These are phyloP conservation scores for Neofusicoccum kwambonambiense DNA, from an alignment of 2,329 filamentous ascomycete genomes.

Conservation along the genomic window DNA sequence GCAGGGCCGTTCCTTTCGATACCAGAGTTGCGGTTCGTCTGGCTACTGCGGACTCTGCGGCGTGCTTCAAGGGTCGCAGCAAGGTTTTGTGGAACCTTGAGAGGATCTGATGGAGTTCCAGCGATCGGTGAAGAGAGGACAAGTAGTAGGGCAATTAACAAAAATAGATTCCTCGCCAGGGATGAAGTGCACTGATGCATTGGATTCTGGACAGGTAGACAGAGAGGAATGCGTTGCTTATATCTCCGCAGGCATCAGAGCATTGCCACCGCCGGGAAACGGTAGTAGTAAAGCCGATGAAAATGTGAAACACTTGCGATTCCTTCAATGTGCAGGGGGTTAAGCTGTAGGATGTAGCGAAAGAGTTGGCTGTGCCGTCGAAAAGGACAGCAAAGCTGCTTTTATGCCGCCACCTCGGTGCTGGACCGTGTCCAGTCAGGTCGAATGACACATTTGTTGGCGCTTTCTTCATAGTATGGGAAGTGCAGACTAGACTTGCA, in stretches of 20 bases:
- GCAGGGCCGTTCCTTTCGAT: not conserved
- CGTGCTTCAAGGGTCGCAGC: not conserved
- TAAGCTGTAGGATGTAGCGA: not conserved
- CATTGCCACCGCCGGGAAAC: not conserved
- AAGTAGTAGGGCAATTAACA: not conserved
- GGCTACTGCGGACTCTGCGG: not conserved
- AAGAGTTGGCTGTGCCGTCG: not conserved
- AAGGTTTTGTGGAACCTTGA: not conserved
- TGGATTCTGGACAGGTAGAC: not conserved
- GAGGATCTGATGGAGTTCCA: not conserved
- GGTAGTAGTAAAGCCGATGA: not conserved
- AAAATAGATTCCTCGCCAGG: too few species aligned
- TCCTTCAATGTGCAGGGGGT: not conserved
- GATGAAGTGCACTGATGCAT: not conserved
- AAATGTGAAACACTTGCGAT: conserved; percentile 4
- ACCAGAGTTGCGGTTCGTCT: not conserved
- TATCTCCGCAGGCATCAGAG: not conserved
- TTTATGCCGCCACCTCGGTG: not conserved
- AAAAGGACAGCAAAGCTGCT: not conserved
- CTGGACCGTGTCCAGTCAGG: not conserved
- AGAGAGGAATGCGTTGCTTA: not conserved
- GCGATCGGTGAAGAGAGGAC: not conserved
- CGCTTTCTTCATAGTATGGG: not conserved
- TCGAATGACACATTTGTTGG: not conserved
- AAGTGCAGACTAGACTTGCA: not conserved